Evolutionary conservation across 371 early-diverging fungal genomes (phyloP), one percentile per base, ranked within the genome.

Genomic region (Mortierella sp.): DNA sequence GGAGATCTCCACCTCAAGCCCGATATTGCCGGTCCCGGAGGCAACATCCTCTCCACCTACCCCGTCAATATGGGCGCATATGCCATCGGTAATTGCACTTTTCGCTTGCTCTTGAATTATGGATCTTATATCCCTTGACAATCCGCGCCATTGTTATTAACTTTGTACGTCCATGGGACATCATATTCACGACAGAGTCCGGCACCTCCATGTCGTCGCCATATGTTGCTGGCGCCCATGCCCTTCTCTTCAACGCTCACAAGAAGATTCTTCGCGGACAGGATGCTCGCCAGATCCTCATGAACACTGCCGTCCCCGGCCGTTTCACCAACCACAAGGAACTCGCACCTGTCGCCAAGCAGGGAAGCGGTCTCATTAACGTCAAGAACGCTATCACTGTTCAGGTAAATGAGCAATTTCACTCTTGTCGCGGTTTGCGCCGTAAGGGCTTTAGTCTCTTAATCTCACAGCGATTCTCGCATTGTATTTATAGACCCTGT

Each of bases 321-420:
- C 68, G 44, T 24, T 78, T 49, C 56, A 82, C 9, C 64, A 88
- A 78, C 82, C 83, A 3, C 66, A 68, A 56, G 21, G 64, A 24
- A 1, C 31, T 58, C 37, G 82, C 86, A 11, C 80, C 87, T 0
- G 81, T 84, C 1, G 85, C 86, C 51, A 80, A 79, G 59, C 90
- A 93, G 71, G 95, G 95, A n/a, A 50, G 46, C 37, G 94, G 94
- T 14, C 80, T 93, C 2, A 82, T 94, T 50, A 83, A 93, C 69
- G 73, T 86, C 31, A 84, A 83, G 64, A 78, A 84, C 41, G 87
- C 92, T 7, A 68, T 92, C 50, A 58, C 87, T 1, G 80, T 80
- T 31, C 37, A 34, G 39, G 21, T n/a, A 44, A 44, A 12, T n/a
- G n/a, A n/a, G n/a, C n/a, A n/a, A n/a, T n/a, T n/a, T n/a, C n/a